Evolutionary conservation across 2,329 filamentous ascomycete genomes (phyloP), one percentile per base, ranked within the genome.

Genomic region (Pseudovirgaria hyperparasitica): DNA sequence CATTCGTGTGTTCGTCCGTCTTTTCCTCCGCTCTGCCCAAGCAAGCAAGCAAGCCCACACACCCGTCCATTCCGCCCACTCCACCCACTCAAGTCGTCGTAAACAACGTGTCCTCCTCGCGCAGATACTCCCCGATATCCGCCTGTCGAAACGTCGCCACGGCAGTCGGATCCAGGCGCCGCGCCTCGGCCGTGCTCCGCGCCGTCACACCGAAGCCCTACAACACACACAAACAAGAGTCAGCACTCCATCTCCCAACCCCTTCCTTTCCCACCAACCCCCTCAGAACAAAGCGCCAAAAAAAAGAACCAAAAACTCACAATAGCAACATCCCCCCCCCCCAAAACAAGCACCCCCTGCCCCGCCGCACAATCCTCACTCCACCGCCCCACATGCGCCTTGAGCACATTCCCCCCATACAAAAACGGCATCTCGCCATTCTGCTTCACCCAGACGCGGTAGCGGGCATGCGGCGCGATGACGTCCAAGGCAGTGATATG

Each of bases 361-460:
- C 96, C 86, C 58, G 92, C 85, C 0, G 87, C 86, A 44, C 80
- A 86, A 61, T 96, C 87, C 46, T 93, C 85, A 21, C 75, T 81
- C 76, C 81, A 87, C 35, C 85, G 63, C 12, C 82, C 82, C 11
- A 90, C 71, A 52, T 85, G 79, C 17, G 77, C 79, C 54, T 82
- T 82, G 41, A 92, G 72, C 27, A 92, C 67, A 55, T 96, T 86
- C 31, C 82, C 82, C 28, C 90, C 90, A 57, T 96, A 98, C 24
- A 98, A 61, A 54, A 92, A 96, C 1, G 90, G 87, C 85, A 94
- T 93, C 48, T 92, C 86, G 40, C 90, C 90, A 58, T 96, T 96
- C 33, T 76, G 71, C 59, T 92, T 92, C 41, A 98, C 77, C 85
- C 86, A 96, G 42, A 96, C 76, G 72, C 96, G 96, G 62, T 93